These are phyloP conservation scores for Mrakia gelida DNA, from an alignment of 768 basidiomycete species.

Conservation along the genomic window DNA sequence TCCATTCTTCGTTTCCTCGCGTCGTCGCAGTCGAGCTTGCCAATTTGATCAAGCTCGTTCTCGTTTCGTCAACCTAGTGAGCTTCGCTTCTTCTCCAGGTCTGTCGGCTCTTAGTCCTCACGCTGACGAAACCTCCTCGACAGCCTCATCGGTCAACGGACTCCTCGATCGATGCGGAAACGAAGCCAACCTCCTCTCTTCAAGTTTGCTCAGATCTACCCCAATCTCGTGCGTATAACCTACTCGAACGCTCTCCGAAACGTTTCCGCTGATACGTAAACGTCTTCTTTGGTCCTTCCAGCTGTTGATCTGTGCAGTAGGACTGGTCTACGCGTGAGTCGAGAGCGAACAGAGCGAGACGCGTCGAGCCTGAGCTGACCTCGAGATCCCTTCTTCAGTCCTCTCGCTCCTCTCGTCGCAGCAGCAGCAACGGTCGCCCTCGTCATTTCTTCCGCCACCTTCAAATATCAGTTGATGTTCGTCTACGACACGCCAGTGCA, in stretches of 20 bases:
- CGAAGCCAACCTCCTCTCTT: background rate
- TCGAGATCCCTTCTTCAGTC: background rate
- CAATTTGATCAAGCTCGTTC: slow-evolving; percentile 10
- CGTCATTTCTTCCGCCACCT: background rate
- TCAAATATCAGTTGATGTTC: slow-evolving; percentile 1
- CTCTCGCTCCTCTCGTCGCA: slow-evolving; percentile 20
- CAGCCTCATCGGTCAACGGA: slow-evolving; percentile 5
- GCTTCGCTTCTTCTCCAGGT: background rate
- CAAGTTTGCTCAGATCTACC: slow-evolving; percentile 19
- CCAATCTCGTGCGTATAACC: background rate
- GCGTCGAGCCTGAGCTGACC: background rate
- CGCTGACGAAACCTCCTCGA: background rate
- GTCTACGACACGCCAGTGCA: slow-evolving; percentile 1
- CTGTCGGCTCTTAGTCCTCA: background rate
- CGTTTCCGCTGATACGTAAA: too few species aligned
- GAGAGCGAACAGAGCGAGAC: background rate
- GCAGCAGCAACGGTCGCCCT: background rate
- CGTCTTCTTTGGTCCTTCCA: background rate
- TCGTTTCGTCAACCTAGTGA: background rate
- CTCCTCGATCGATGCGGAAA: slow-evolving; percentile 2
- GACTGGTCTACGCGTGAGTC: slow-evolving; percentile 17
- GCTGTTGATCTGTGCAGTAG: slow-evolving; percentile 5
- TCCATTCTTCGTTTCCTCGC: background rate
- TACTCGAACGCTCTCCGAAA: too few species aligned
- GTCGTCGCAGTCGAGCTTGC: slow-evolving; percentile 9